Base-by-base conservation (phyloP, 371 early-diverging fungal species). In the Mortierella sp. region DNA sequence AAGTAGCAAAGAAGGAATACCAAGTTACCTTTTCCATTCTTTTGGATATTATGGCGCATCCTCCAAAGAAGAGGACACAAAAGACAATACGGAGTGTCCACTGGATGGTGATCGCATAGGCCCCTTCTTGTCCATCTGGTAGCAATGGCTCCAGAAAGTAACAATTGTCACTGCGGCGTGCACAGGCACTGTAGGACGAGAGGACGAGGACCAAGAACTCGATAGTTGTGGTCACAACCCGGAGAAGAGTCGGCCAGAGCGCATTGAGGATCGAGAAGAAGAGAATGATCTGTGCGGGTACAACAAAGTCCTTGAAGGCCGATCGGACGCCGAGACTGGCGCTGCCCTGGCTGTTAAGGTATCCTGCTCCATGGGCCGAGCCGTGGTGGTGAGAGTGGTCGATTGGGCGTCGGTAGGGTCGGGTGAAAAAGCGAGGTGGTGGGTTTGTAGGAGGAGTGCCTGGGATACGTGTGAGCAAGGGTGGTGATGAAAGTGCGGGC, bases 261-360 rank as follows among this genome's bases (percentile, higher is more conserved):
- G 81, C 85, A 73, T 81, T 81, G 54, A 85, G 79, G 70, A 85
- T 81, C 24, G 85, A 85, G 57, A 81, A 85, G 24, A 81, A 71
- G 26, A 85, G 80, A 58, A 85, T 85, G 77, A 85, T 85, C 77
- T 81, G 85, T 11, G 82, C 82, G 3, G 80, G 85, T 8, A 85
- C 70, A 3, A 79, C 72, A 79, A 85, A 85, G 68, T 81, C 85
- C 75, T 79, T 81, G 74, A 85, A 85, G 26, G 85, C 85, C 16
- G 81, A 81, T 73, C 85, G 85, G 24, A 85, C 85, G 5, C 85
- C 85, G 44, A 81, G 76, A 50, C 81, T 81, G 24, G 85, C 73
- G 42, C 82, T 85, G 34, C 71, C 78, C 48, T 84, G 78, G 34
- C 75, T 72, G 57, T 34, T 65, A 11, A 75, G 50, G 47, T 80